These are phyloP conservation scores for Fusarium concolor DNA, from an alignment of 2,329 filamentous ascomycete genomes.

Conservation along the genomic window DNA sequence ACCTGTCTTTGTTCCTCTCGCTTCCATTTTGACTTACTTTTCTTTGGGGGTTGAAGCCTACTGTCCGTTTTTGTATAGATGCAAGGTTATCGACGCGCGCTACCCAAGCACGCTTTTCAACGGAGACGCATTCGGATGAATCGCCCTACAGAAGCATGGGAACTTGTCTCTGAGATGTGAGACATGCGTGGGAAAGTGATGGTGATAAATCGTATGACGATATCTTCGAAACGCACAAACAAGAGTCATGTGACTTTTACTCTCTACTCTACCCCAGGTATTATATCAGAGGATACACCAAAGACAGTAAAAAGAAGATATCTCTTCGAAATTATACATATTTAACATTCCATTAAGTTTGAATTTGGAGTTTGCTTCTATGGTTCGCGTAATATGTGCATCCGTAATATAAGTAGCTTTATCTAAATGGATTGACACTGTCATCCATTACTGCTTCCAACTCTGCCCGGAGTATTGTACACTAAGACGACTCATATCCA, in stretches of 20 bases:
- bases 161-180: constrained; percentile 10
- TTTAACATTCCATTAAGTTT: not conserved
- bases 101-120: constrained; percentile 10
- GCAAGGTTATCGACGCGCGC: not conserved
- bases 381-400: not conserved
- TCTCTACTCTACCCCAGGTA: too few relatives aligned
- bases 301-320: not conserved
- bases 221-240: not conserved
- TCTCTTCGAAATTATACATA: not conserved
- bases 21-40: constrained; percentile 12
- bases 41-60: not conserved
- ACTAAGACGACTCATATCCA: not conserved
- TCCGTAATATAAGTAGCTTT: not conserved
- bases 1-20: constrained; percentile 14
- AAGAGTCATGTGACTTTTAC: constrained; percentile 18
- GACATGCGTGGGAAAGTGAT: constrained; percentile 9
- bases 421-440: not conserved
- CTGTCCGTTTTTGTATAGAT: constrained; percentile 3
- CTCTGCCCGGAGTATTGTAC: not conserved
- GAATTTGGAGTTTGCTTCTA: not conserved
- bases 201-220: not conserved
- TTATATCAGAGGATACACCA: not conserved
- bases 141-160: constrained; percentile 1
- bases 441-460: not conserved
- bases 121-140: constrained; percentile 6